Conservation (phyloP, 177 flowering plant genomes). For the Vitis hybrid region DNA sequence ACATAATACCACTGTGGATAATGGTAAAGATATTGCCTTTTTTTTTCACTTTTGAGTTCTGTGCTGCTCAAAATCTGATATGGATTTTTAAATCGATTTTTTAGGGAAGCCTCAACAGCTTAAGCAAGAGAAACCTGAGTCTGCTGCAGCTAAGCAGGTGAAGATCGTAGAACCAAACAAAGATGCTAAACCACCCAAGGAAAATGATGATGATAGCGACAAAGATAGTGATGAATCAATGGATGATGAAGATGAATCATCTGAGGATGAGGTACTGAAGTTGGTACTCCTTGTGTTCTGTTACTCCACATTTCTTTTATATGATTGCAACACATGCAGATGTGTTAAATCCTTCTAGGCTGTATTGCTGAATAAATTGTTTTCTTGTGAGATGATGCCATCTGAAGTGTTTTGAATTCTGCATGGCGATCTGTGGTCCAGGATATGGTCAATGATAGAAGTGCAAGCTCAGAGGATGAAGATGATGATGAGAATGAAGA, state of each 20-base stretch:
- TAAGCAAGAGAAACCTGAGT: constrained; percentile 13
- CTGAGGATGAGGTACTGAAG: constrained; percentile 19
- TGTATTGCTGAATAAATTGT: too few species aligned
- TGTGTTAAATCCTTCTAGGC: too few species aligned
- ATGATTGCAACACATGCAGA: too few species aligned
- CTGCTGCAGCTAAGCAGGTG: constrained; percentile 32
- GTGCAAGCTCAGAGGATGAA: constrained; percentile 16
- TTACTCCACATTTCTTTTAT: neutral
- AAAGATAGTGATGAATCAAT: constrained; percentile 10
- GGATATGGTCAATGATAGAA: constrained; percentile 1
- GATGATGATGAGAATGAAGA: constrained; percentile 27
- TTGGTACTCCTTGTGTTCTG: constrained; percentile 1
- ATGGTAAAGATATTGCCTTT: constrained; percentile 15
- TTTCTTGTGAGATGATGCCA: too few species aligned
- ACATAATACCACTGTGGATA: constrained; percentile 5
- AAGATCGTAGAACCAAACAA: constrained; percentile 31
- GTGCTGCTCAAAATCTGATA: too few species aligned
- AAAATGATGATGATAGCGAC: constrained; percentile 10
- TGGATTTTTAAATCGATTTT: neutral
- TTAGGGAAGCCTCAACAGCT: constrained; percentile 26
- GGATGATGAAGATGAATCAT: constrained; percentile 27
- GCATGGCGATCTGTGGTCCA: neutral
- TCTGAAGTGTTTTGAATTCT: too few species aligned
- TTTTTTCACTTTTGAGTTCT: neutral
- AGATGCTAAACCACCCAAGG: constrained; percentile 14